These are phyloP conservation scores for Heliocybe sulcata DNA, from an alignment of 1,284 basidiomycete species.

Conservation along the genomic window DNA sequence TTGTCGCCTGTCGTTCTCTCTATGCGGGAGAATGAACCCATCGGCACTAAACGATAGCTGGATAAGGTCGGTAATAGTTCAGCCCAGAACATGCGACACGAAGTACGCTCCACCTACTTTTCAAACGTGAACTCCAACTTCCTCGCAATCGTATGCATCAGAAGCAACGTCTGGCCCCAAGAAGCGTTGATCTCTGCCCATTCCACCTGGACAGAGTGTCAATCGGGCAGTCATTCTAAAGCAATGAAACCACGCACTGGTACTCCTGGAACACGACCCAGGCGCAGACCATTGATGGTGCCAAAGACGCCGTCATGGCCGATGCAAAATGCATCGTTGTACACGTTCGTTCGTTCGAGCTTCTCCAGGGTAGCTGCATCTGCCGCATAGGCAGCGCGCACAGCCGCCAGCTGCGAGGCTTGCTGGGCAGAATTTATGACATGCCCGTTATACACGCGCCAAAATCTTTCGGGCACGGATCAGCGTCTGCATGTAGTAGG, in stretches of 20 bases:
- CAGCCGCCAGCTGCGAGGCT: slow-evolving; percentile 58
- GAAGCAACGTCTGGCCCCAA: slow-evolving; percentile 92
- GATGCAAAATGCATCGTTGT: slow-evolving; percentile 98
- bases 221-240: slow-evolving; percentile 5
- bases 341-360: slow-evolving; percentile 92
- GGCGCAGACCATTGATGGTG: slow-evolving; percentile 92
- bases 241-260: slow-evolving; percentile 37
- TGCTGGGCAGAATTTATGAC: slow-evolving; percentile 60
- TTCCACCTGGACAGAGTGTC: slow-evolving; percentile 64
- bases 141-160: slow-evolving; percentile 85
- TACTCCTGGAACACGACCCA: slow-evolving; percentile 80
- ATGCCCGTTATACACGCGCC: slow-evolving; percentile 73
- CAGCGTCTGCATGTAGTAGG: slow-evolving; percentile 5
- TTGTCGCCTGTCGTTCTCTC: slow-evolving; percentile 82
- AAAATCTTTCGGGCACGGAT: slow-evolving; percentile 54
- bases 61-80: slow-evolving; percentile 8
- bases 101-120: slow-evolving; percentile 42
- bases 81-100: slow-evolving; percentile 1
- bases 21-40: slow-evolving; percentile 90
- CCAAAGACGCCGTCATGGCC: slow-evolving; percentile 92
- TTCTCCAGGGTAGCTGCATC: slow-evolving; percentile 76
- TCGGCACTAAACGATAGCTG: slow-evolving; percentile 85
- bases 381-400: slow-evolving; percentile 70
- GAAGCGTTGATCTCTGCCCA: slow-evolving; percentile 99
- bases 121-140: slow-evolving; percentile 87